Base-by-base conservation (phyloP, 164 flowering plant genomes). In the Taxillus chinensis region DNA sequence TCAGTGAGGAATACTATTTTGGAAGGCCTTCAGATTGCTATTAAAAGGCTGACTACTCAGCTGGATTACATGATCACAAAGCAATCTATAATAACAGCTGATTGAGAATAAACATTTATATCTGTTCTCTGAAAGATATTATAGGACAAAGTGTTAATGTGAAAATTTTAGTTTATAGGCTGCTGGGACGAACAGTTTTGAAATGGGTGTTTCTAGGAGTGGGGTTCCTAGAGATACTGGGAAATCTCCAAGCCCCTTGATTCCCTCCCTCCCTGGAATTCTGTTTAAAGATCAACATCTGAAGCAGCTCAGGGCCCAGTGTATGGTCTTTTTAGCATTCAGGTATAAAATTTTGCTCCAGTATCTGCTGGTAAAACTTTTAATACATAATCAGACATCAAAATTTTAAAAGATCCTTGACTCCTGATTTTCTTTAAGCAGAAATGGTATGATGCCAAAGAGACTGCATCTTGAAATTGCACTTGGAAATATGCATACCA, bases 291-390 rank as follows among this genome's bases (percentile, higher is more conserved):
- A 89, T 63, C 96, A 91, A 42, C 98, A 95, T 67, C 66, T 95
- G 76, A 91, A 83, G 66, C 99, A 91, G 67, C 96, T 95, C 45
- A 83, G 98, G 71, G 99, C 99, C 7, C 99, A 95, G 74, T 95
- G 99, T 71, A 92, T 95, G 67, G 99, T 95, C 15, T 91, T 87
- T 77, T 73, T 95, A 67, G 96, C 99, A 58, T 86, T 95, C 79
- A 86, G 96, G 99, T 80, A 64, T 55, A 64, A 45, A 48, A 5
- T 17, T 12, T 41, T 41, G 4, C 14, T 48, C 38, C 37, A 55
- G 9, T 7, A 38, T 17, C 17, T 61, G 5, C 41, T 11, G 0
- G 14, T 57, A 10, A 5, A 8, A 15, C 48, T 42, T 39, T 39
- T 7, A 16, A 39, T 16, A 8, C 58, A 39, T 13, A 55, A 6